Evolutionary conservation across 805 yeast genomes (phyloP).

Genomic region (Ogataea methanolica): DNA sequence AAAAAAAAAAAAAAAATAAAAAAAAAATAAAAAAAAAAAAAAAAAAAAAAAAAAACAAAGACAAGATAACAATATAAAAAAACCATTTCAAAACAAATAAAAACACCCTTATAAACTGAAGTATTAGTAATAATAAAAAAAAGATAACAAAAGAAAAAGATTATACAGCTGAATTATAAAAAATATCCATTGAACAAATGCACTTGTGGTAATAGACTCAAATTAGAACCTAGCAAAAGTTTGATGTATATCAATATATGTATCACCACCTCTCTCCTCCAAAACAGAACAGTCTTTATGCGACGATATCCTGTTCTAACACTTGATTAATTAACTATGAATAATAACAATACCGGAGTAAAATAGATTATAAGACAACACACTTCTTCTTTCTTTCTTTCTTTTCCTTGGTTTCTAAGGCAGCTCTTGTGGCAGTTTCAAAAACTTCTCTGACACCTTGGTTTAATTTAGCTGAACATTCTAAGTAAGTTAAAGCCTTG

Average conservation of each 20-base stretch:
- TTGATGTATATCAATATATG: background rate
- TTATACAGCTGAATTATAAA: background rate
- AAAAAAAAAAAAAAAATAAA: background rate
- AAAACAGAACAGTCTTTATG: no score
- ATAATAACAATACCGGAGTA: conserved; percentile 4
- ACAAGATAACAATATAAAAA: background rate
- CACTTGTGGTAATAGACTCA: background rate
- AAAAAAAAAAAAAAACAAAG: background rate
- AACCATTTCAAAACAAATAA: conserved; percentile 9
- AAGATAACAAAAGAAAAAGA: conserved; percentile 2
- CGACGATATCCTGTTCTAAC: no score
- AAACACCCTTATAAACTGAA: conserved; percentile 12
- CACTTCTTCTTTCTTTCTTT: conserved; percentile 63
- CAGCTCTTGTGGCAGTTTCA: conserved; percentile 89
- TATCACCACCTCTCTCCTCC: background rate
- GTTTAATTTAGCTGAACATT: conserved; percentile 89
- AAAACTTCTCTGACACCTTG: conserved; percentile 91
- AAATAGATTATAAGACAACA: conserved; percentile 48
- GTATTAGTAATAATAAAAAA: conserved; percentile 3
- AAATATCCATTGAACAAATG: background rate
- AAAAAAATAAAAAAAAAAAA: background rate
- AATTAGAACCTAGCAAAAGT: no score
- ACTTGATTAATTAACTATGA: background rate
- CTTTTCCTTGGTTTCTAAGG: conserved; percentile 62
- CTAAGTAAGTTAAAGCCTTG: conserved; percentile 81